Evolutionary conservation across 208 protist genomes (phyloP).

Genomic region (Trypanosoma congolense): DNA sequence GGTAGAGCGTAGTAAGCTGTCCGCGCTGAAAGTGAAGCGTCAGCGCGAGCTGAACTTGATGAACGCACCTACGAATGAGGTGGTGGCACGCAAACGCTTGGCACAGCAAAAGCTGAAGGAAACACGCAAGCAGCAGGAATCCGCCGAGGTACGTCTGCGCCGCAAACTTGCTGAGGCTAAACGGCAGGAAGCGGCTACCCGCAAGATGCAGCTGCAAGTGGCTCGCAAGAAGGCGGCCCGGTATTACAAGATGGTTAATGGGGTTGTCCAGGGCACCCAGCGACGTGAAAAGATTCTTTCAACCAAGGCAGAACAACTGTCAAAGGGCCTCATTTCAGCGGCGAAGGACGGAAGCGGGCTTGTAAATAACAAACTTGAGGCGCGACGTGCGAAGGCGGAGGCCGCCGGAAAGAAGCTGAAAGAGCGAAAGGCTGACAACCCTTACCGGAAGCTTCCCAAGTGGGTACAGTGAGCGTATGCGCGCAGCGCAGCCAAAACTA

Average conservation of each 20-base stretch:
- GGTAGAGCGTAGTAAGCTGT: constrained; percentile 66
- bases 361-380: constrained; percentile 57
- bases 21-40: constrained; percentile 84
- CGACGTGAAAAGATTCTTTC: constrained; percentile 60
- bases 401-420: constrained; percentile 48
- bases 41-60: constrained; percentile 86
- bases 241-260: constrained; percentile 89
- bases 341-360: constrained; percentile 52
- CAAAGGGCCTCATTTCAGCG: constrained; percentile 51
- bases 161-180: constrained; percentile 68
- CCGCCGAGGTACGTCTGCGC: constrained; percentile 42
- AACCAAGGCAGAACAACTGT: constrained; percentile 75
- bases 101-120: constrained; percentile 47
- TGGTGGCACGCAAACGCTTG: constrained; percentile 66
- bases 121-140: constrained; percentile 31
- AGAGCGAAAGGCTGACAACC: constrained; percentile 64
- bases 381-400: constrained; percentile 32
- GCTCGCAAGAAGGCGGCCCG: constrained; percentile 85
- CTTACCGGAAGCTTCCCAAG: constrained; percentile 86
- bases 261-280: constrained; percentile 53
- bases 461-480: constrained; percentile 57
- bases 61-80: constrained; percentile 83
- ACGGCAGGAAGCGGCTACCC: constrained; percentile 65
- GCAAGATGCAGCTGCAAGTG: constrained; percentile 89
- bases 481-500: too few species aligned